Evolutionary conservation across 345 rosid species (phyloP).

Genomic region (Zanthoxylum bungeanum): DNA sequence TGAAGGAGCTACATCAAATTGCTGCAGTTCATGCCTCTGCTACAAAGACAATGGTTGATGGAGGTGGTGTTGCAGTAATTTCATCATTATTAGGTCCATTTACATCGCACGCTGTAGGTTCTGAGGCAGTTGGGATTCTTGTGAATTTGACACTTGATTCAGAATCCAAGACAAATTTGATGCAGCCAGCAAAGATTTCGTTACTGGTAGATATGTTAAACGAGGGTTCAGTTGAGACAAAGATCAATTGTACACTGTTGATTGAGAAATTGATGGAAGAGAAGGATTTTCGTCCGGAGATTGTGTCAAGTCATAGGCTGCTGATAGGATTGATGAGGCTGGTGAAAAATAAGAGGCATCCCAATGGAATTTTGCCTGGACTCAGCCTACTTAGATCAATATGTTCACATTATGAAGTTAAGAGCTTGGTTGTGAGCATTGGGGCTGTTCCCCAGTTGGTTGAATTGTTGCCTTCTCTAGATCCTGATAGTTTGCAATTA

Average conservation of each 20-base stretch:
- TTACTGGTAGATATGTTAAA: conserved; percentile 63
- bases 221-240: conserved; percentile 65
- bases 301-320: conserved; percentile 54
- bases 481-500: conserved; percentile 47
- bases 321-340: conserved; percentile 62
- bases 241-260: conserved; percentile 55
- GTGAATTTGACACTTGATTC: conserved; percentile 63
- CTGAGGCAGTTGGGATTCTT: conserved; percentile 62
- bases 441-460: conserved; percentile 59
- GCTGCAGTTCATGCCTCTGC: conserved; percentile 47
- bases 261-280: conserved; percentile 47
- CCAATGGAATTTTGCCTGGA: conserved; percentile 46
- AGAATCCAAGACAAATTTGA: conserved; percentile 45
- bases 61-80: conserved; percentile 50
- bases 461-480: conserved; percentile 47
- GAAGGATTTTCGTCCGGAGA: conserved; percentile 48
- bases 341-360: conserved; percentile 55
- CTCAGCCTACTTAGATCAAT: conserved; percentile 48
- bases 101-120: conserved; percentile 70
- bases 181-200: conserved; percentile 64
- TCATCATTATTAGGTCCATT: conserved; percentile 60
- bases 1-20: conserved; percentile 57
- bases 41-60: conserved; percentile 49
- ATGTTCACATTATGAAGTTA: conserved; percentile 40
- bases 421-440: conserved; percentile 45